These are phyloP conservation scores for Jacaranda mimosifolia DNA, from an alignment of 257 asterid genomes.

Conservation along the genomic window DNA sequence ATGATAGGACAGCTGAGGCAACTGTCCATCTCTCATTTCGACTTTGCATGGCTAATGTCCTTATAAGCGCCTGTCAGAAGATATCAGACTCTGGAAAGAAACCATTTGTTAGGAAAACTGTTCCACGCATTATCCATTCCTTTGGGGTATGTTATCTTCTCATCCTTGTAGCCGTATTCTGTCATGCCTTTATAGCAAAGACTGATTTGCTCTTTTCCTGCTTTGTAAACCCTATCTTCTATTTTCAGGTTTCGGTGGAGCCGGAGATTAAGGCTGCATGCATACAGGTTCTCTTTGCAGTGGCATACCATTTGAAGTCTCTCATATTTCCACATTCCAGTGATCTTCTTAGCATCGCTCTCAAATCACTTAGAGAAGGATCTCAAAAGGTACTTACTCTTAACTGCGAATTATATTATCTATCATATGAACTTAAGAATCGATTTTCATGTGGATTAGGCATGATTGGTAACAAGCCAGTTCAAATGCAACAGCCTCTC, in stretches of 20 bases:
- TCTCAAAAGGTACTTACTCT: conserved; percentile 65
- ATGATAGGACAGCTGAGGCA: conserved; percentile 37
- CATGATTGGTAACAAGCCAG: not conserved
- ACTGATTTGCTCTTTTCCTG: not conserved
- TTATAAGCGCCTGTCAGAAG: conserved; percentile 90
- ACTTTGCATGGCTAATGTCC: conserved; percentile 91
- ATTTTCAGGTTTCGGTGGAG: conserved; percentile 56
- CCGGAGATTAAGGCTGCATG: conserved; percentile 78
- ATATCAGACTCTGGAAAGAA: conserved; percentile 62
- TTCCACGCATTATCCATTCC: conserved; percentile 59
- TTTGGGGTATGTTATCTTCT: conserved; percentile 47
- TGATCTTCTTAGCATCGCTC: conserved; percentile 59
- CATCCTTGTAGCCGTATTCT: not conserved
- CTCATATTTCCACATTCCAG: conserved; percentile 62
- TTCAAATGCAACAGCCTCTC: not conserved
- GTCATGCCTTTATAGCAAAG: not conserved
- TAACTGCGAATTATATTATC: not conserved
- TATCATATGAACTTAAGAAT: not conserved
- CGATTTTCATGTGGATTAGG: not conserved
- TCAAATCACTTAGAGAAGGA: conserved; percentile 72
- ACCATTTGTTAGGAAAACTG: conserved; percentile 57
- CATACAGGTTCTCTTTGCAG: conserved; percentile 79
- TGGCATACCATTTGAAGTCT: conserved; percentile 75
- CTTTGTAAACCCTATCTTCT: not conserved
- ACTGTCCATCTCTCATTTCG: conserved; percentile 59